These are phyloP conservation scores for Metarhizium rileyi DNA, from an alignment of 2,329 filamentous ascomycete genomes.

Conservation along the genomic window DNA sequence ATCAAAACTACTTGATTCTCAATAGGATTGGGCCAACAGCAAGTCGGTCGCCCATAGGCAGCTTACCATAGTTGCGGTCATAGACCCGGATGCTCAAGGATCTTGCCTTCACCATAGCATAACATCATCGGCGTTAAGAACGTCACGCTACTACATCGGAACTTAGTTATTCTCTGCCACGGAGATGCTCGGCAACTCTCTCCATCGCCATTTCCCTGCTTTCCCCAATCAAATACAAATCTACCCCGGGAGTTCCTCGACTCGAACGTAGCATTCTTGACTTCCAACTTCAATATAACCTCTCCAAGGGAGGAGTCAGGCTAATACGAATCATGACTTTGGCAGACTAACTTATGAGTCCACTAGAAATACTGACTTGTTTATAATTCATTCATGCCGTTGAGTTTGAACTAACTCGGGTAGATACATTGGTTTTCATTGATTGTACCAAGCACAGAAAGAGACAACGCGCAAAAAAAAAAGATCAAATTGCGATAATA, in stretches of 20 bases:
- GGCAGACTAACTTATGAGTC: slow-evolving; percentile 12
- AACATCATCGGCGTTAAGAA: no score
- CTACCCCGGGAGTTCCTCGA: background rate
- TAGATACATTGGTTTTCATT: slow-evolving; percentile 37
- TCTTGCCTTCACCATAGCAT: no score
- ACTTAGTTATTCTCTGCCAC: background rate
- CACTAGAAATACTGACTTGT: slow-evolving; percentile 16
- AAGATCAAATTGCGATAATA: slow-evolving; percentile 25
- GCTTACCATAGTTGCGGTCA: no score
- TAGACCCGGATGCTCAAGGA: no score
- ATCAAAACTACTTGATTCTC: no score
- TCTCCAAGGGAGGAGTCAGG: background rate
- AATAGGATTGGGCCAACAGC: no score
- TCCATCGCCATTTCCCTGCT: background rate
- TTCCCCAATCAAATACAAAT: background rate
- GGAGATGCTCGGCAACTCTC: background rate
- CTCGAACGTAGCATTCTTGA: background rate
- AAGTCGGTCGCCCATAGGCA: no score
- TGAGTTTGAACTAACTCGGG: slow-evolving; percentile 19
- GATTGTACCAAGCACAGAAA: slow-evolving; percentile 22
- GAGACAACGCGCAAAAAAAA: slow-evolving; percentile 9
- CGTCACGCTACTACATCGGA: no score
- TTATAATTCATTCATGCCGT: slow-evolving; percentile 19
- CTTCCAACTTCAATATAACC: slow-evolving; percentile 13
- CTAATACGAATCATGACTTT: background rate